A percentile compares a stretch with the other conserved stretches of the same genome.
Conservation (phyloP, 371 early-diverging fungal species). For the Mortierella sp. region DNA sequence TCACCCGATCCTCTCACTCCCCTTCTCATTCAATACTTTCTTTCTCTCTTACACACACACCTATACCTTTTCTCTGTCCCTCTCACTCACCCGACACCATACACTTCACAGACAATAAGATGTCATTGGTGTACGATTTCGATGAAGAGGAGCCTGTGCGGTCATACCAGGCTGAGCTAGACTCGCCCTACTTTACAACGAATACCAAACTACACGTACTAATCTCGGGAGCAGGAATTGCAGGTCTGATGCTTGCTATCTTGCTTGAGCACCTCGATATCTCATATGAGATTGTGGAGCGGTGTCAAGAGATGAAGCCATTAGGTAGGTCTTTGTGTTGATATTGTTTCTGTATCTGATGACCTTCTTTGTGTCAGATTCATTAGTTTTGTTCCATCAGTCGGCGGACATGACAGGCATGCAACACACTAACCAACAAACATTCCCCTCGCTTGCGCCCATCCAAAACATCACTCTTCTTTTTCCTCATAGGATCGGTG, state of each 20-base stretch:
- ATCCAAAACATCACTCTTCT: not conserved
- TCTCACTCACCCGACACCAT: not conserved
- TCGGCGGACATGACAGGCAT: not conserved
- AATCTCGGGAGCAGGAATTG: slow-evolving; percentile 14
- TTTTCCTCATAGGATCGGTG: not conserved
- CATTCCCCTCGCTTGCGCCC: not conserved
- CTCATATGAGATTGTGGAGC: slow-evolving; percentile 62
- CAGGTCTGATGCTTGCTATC: slow-evolving; percentile 64
- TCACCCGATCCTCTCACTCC: not conserved
- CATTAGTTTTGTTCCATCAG: not conserved
- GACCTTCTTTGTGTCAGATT: not conserved
- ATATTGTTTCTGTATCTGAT: not conserved
- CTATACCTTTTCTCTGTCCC: not conserved
- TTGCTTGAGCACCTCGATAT: slow-evolving; percentile 86
- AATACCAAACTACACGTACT: not conserved
- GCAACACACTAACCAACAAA: not conserved
- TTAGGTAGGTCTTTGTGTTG: not conserved
- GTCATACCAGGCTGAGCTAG: not conserved
- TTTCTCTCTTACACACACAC: not conserved
- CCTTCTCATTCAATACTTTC: not conserved
- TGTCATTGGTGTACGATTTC: not conserved
- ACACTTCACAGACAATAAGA: not conserved
- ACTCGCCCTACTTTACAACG: slow-evolving; percentile 5
- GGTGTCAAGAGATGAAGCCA: slow-evolving; percentile 9
- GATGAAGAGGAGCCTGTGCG: not conserved